These are phyloP conservation scores for Hebeloma cylindrosporum DNA, from an alignment of 768 basidiomycete genomes.

Conservation along the genomic window DNA sequence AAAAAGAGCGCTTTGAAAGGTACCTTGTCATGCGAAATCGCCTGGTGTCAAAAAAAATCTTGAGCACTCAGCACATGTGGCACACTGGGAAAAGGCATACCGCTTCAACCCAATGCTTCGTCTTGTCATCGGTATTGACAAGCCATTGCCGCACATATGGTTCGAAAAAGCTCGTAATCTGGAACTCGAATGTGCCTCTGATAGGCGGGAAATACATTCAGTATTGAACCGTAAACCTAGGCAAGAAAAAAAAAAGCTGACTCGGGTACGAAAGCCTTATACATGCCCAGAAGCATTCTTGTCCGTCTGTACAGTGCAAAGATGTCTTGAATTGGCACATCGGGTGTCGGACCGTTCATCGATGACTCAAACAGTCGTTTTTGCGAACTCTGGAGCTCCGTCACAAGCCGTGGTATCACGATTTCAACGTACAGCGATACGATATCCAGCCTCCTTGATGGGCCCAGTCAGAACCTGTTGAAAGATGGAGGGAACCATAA, in stretches of 20 bases:
- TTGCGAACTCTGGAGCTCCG: conserved; percentile 66
- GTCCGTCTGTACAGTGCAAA: conserved; percentile 83
- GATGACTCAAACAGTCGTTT: conserved; percentile 80
- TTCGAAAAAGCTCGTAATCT: conserved; percentile 79
- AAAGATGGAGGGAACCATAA: background rate
- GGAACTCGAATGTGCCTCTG: conserved; percentile 62
- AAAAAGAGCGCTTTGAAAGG: conserved; percentile 8
- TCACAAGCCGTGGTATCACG: conserved; percentile 62
- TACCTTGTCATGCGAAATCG: conserved; percentile 83
- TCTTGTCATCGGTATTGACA: conserved; percentile 84
- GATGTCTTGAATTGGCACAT: conserved; percentile 86
- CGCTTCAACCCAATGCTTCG: conserved; percentile 90
- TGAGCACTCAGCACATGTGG: conserved; percentile 25
- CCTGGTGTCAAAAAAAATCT: conserved; percentile 39
- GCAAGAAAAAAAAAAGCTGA: conserved; percentile 37
- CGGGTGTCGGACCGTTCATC: conserved; percentile 84
- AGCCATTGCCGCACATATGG: conserved; percentile 89
- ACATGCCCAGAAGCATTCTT: conserved; percentile 76
- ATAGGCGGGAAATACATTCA: no score
- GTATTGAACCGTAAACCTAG: conserved; percentile 1
- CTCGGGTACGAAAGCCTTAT: conserved; percentile 76
- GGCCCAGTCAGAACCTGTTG: background rate
- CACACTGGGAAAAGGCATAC: conserved; percentile 43
- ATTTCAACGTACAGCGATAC: conserved; percentile 74
- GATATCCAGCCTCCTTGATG: conserved; percentile 63